Base-by-base conservation (phyloP, 768 basidiomycete species). In the Butyriboletus loyo region DNA sequence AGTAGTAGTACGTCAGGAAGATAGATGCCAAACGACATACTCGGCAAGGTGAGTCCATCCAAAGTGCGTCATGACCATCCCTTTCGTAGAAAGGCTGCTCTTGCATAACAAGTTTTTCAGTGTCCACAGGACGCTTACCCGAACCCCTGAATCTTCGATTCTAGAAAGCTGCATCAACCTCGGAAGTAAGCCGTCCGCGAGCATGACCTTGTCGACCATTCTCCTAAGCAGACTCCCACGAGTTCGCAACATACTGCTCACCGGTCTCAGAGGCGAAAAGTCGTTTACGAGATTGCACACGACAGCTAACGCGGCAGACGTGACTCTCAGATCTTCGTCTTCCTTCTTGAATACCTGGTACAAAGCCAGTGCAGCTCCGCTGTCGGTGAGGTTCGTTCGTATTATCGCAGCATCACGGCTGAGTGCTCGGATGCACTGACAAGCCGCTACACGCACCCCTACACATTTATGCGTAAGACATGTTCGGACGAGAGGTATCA, bases 221-320 rank as follows among this genome's bases (percentile, higher is more conserved):
- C 43, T 42, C 15, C 42, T 52, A 25, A 58, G 52, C 45, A 32
- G 38, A 28, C 21, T 13, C 15, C 34, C 21, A 28, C 13, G 39
- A 15, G 11, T n/a, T 31, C 14, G n/a, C 24, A 46, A 34, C 5
- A 13, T 13, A 8, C 5, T 40, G 77, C 86, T 59, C 59, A 92
- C 90, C 48, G 75, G 71, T 55, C 85, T 75, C 57, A 94, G 65
- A 7, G 92, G 92, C 11, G 92, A 92, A 69, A 91, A 93, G 48
- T 92, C 89, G 47, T 84, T 86, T 8, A 95, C 82, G 38, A 95
- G 77, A 66, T 97, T 96, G 69, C 91, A 92, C 4, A 96, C 78
- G 5, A 84, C 86, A 0, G 84, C 78, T 1, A 90, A 69, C 1
- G 89, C 87, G 0, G 87, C 89, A 47, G 77, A 75, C 19, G 83